Evolutionary conservation across 1,284 basidiomycete genomes (phyloP), one percentile per base, ranked within the genome.

Genomic region (Laetiporus sulphureus): DNA sequence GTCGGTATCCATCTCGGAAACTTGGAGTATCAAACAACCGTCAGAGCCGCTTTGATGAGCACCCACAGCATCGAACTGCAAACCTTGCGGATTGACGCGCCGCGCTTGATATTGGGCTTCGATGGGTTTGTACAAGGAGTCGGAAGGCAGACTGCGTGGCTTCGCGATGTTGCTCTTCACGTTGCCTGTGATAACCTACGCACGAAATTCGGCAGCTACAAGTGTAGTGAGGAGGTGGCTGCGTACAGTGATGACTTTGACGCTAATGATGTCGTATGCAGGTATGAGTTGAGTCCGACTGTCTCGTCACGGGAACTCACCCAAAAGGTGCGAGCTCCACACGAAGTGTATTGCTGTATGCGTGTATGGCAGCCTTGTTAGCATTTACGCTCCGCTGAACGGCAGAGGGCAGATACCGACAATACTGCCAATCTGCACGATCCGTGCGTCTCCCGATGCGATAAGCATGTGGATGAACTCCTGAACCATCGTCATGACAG

Each of bases 401-500:
- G 37, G 37, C 11, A 20, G 8, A 20, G 37, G 25, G 20, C 21
- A 10, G 27, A 39, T 19, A n/a, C 25, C 37, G 11, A 27, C 6
- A 11, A 39, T 15, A 20, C 37, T 39, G 3, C 37, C 25, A 10
- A 20, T 39, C 16, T 39, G 24, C 8, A 39, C 5, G 13, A 39
- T 39, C 12, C n/a, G 25, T 5, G 15, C 37, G 20, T 39, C 18
- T 20, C 37, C 37, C 5, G 37, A 39, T 13, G 25, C n/a, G 15
- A 39, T 39, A 5, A 39, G 27, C 37, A 39, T 13, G 7, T 13
- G 37, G 8, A 39, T 15, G n/a, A 39, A 31, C 15, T 39, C 37
- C 18, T 31, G 37, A 15, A 39, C 37, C 37, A 39, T 30, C 3
- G 29, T 24, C 37, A 30, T 39, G 5, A 18, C 25, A 12, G 5